Conservation (phyloP, 2,329 filamentous ascomycete genomes). For the Aspergillus floridensis region DNA sequence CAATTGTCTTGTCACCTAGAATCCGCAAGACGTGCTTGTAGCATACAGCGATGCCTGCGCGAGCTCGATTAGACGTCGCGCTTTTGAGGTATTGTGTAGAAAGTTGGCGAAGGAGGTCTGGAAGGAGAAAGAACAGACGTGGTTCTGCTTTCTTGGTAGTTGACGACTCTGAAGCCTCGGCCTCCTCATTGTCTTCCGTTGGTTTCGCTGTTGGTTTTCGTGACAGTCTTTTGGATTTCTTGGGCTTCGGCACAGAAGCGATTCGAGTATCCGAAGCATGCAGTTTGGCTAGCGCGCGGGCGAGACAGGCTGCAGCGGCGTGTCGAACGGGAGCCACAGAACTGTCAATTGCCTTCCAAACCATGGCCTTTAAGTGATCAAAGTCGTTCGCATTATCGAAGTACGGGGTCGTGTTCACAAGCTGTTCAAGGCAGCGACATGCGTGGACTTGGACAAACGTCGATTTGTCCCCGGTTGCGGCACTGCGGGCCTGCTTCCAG, state of each 20-base stretch:
- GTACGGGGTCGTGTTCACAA: constrained; percentile 70
- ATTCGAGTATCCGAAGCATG: constrained; percentile 63
- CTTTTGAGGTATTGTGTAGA: constrained; percentile 76
- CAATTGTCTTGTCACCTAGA: constrained; percentile 78
- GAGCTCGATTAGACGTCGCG: constrained; percentile 73
- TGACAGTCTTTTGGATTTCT: constrained; percentile 71
- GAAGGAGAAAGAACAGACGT: constrained; percentile 69
- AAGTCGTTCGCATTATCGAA: constrained; percentile 90
- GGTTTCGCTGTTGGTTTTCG: constrained; percentile 58
- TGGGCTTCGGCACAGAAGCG: constrained; percentile 57
- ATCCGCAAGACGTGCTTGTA: constrained; percentile 78
- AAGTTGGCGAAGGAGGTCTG: constrained; percentile 74
- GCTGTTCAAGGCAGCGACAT: constrained; percentile 72
- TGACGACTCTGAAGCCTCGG: constrained; percentile 70
- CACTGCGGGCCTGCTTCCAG: constrained; percentile 84
- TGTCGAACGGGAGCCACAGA: constrained; percentile 72
- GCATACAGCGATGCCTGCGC: constrained; percentile 81
- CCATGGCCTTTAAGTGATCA: constrained; percentile 75
- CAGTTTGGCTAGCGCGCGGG: constrained; percentile 76
- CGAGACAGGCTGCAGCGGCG: constrained; percentile 80
- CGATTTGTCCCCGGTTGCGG: constrained; percentile 77
- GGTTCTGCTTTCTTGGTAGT: constrained; percentile 69
- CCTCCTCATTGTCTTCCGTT: constrained; percentile 71
- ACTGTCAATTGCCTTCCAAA: constrained; percentile 87
- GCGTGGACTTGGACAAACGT: constrained; percentile 74